Base-by-base conservation (phyloP, 2,329 filamentous ascomycete species). In the Boeremia exigua region DNA sequence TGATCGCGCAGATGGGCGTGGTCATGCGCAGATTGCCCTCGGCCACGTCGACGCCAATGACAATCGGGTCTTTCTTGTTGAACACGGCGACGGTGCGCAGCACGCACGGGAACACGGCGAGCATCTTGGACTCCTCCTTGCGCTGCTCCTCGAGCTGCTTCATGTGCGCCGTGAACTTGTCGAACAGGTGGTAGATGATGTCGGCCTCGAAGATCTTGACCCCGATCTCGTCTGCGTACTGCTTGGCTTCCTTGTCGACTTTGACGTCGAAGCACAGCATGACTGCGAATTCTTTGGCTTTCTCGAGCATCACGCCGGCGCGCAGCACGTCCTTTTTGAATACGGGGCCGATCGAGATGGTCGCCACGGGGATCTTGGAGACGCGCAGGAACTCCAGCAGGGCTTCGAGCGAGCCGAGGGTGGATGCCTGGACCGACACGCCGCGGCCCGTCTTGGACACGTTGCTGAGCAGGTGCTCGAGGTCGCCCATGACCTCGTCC, bases 231-330 rank as follows among this genome's bases (percentile, higher is more conserved):
- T 97, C 92, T 10, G 95, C 95, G 69, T 98, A 96, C 9, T 86
- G 84, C 63, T 89, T 87, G 0, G 95, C 95, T 74, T 99, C 95
- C 78, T 96, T 98, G 80, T 99, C 95, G 14, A 99, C 91, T 81
- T 97, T 98, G 79, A 99, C 95, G 76, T 99, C 96, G 84, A 99
- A 99, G 77, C 95, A 98, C 46, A 99, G 87, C 95, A 99, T 99
- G 74, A 98, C 91, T n/a, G 95, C 95, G 67, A 88, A 96, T 74
- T 99, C 93, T 64, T 92, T 92, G 14, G 88, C 85, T 81, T 97
- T 98, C 79, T 99, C 95, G 70, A 98, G 77, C 95, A 99, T 99
- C 66, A 91, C 90, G 71, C 92, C 93, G 1, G 81, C 91, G 84
- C 87, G 93, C 85, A 98, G 95, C 50, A 99, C 91, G 78, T 99